A percentile compares a stretch with the other conserved stretches of the same genome.
phyloP scores from a whole-genome alignment of 2,329 filamentous ascomycete genomes.

The Fusarium compactum region DNA sequence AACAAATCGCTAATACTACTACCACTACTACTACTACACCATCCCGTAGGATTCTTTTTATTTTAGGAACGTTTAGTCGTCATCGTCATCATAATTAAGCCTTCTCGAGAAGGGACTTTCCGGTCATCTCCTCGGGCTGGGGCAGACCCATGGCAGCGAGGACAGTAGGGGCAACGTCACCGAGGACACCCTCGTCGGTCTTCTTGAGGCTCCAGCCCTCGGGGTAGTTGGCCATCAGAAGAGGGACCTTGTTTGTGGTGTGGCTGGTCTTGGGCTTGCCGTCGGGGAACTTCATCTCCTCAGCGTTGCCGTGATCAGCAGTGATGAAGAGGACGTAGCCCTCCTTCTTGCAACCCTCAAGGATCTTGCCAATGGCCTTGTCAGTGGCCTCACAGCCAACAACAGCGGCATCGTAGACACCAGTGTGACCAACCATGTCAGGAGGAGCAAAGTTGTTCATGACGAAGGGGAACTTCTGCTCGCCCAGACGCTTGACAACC shows the following conservation, averaged over 20 bases:
- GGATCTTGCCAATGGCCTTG: slow-evolving; percentile 91
- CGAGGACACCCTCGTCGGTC: slow-evolving; percentile 88
- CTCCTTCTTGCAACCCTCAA: slow-evolving; percentile 92
- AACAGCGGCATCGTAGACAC: slow-evolving; percentile 94
- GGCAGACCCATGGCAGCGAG: slow-evolving; percentile 91
- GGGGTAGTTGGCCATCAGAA: slow-evolving; percentile 97
- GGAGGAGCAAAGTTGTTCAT: slow-evolving; percentile 99
- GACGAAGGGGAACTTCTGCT: slow-evolving; percentile 91
- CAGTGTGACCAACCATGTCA: slow-evolving; percentile 99
- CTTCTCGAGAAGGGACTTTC: slow-evolving; percentile 85
- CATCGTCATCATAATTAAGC: slow-evolving; percentile 53
- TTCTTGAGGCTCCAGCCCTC: slow-evolving; percentile 83
- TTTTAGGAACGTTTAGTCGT: slow-evolving; percentile 9
- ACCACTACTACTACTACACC: slow-evolving; percentile 28
- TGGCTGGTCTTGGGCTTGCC: slow-evolving; percentile 98
- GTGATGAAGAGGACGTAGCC: slow-evolving; percentile 96
- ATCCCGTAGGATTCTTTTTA: slow-evolving; percentile 9
- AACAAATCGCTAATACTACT: slow-evolving; percentile 33
- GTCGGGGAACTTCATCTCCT: slow-evolving; percentile 98
- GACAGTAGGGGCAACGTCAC: slow-evolving; percentile 96
- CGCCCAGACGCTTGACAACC: slow-evolving; percentile 85
- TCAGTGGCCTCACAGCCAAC: slow-evolving; percentile 88
- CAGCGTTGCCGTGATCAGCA: slow-evolving; percentile 95
- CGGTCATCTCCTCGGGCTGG: slow-evolving; percentile 93
- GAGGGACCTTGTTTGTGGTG: slow-evolving; percentile 97